Evolutionary conservation across 805 yeast genomes (phyloP), one percentile per base, ranked within the genome.

Genomic region (Ogataea dorogensis): DNA sequence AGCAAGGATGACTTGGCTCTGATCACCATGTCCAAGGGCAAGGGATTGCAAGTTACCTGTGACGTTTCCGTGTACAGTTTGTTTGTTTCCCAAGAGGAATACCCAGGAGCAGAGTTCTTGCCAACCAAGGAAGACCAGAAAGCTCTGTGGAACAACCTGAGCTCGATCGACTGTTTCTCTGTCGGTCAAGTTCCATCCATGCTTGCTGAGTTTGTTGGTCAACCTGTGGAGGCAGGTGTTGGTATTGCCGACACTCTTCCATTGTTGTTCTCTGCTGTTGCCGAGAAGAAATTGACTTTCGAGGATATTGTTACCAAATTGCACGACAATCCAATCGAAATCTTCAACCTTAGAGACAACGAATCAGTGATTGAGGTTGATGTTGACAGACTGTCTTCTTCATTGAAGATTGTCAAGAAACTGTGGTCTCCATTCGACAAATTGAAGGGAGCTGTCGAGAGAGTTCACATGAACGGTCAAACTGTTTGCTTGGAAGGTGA

Each of bases 401-500:
- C 75, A 8, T 51, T 67, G 41, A 65, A 64, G 46, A 46, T 58
- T 29, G 59, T 65, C 26, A 57, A 35, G 13, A 56, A 70, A 7
- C 48, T 63, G 24, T 75, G 79, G 75, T 70, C 81, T 36, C 81
- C 81, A 44, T 74, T 79, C 43, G 67, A 56, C 47, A 66, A 68
- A 34, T 68, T 86, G 56, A 73, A 68, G 43, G 97, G 97, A 45
- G 81, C 87, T 54, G 83, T 91, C 56, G 95, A 88, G 63, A 78
- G 97, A 63, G 97, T 91, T 33, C 73, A 80, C 49, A 68, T 85
- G 60, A 77, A 81, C 44, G 82, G 79, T 40, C 80, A 81, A 59
- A 84, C 95, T 36, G 85, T 82, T 35, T 84, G 87, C 47, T 72
- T 88, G 49, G 96, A 91, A 59, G 96, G 95, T 49, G 76, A 75